Base-by-base conservation (phyloP, 2,329 filamentous ascomycete species). In the Aureobasidium mangrovei region DNA sequence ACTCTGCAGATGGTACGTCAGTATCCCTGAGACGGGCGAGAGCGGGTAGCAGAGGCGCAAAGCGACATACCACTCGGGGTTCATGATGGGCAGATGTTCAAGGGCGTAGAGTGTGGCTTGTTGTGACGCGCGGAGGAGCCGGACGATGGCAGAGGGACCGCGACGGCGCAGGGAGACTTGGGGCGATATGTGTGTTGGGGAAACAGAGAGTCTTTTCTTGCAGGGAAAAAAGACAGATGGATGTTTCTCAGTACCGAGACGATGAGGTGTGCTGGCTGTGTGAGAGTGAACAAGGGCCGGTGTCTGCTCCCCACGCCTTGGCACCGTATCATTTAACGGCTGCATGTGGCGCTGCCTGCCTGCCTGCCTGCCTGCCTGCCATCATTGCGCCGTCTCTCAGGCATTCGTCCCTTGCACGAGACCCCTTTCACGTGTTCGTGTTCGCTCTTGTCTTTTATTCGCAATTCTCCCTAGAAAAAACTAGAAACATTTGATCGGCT, bases 61-160 rank as follows among this genome's bases (percentile, higher is more conserved):
- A 40, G 29, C 49, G 31, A 38, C 60, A 70, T 84, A 93, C 88
- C 81, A 93, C 88, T 93, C 88, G 71, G 88, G 88, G 80, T 93
- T 93, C 88, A 93, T 93, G 70, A 66, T 88, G 79, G 51, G 72
- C 40, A 31, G 28, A 12, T 43, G 27, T 51, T 38, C 3, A n/a
- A 28, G 40, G 28, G 42, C n/a, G 4, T 12, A 33, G 24, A 4
- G 49, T 36, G 52, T 47, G 52, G 52, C 28, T 54, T 54, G 42
- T 54, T 45, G 24, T 53, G 49, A 53, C 40, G 49, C 41, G 49
- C 40, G 39, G 31, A 31, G 32, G 26, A 1, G 2, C 39, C 33
- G 49, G 49, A 44, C 36, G 32, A 38, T 43, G 24, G 33, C 12
- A 36, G 29, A 10, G 10, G 24, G 7, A 38, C 27, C 31, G 47